Percentiles rank a stretch among this genome's conserved stretches.
Evolutionary conservation across 768 basidiomycete genomes (phyloP).

Genomic region (Pisolithus orientalis): DNA sequence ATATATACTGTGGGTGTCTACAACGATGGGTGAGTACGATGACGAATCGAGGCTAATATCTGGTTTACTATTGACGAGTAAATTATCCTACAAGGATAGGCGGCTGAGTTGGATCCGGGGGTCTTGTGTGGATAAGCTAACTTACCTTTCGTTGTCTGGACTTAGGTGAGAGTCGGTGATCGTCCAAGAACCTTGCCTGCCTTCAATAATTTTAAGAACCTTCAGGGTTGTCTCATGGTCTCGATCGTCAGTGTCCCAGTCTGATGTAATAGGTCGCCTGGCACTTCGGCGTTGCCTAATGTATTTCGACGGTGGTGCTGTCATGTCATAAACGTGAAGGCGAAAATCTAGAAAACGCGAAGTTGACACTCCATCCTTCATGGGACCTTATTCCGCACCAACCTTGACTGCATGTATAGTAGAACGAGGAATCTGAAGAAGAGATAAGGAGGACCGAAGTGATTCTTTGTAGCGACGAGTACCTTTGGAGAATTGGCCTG

Average conservation of each 20-base stretch:
- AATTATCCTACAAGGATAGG: slow-evolving; percentile 57
- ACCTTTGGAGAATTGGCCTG: slow-evolving; percentile 80
- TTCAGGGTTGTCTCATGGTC: slow-evolving; percentile 47
- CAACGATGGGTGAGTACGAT: slow-evolving; percentile 6
- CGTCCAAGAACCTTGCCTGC: slow-evolving; percentile 79
- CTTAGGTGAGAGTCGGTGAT: slow-evolving; percentile 93
- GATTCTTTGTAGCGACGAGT: neutral
- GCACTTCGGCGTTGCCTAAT: slow-evolving; percentile 7
- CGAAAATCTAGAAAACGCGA: slow-evolving; percentile 60
- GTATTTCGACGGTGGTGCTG: slow-evolving; percentile 35
- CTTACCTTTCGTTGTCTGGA: slow-evolving; percentile 77
- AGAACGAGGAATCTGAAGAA: slow-evolving; percentile 74
- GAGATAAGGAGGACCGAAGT: slow-evolving; percentile 2
- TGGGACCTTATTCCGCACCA: slow-evolving; percentile 2
- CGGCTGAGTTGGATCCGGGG: slow-evolving; percentile 1
- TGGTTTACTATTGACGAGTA: slow-evolving; percentile 79
- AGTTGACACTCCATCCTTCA: neutral
- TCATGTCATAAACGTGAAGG: slow-evolving; percentile 82
- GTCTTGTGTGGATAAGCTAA: neutral
- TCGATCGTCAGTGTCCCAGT: slow-evolving; percentile 23
- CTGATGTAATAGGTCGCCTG: slow-evolving; percentile 10
- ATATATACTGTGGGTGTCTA: slow-evolving; percentile 70
- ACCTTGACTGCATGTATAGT: slow-evolving; percentile 90
- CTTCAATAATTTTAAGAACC: slow-evolving; percentile 62
- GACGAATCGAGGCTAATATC: neutral